These are phyloP conservation scores for Parietaria judaica DNA, from an alignment of 306 rosid species.

Conservation along the genomic window DNA sequence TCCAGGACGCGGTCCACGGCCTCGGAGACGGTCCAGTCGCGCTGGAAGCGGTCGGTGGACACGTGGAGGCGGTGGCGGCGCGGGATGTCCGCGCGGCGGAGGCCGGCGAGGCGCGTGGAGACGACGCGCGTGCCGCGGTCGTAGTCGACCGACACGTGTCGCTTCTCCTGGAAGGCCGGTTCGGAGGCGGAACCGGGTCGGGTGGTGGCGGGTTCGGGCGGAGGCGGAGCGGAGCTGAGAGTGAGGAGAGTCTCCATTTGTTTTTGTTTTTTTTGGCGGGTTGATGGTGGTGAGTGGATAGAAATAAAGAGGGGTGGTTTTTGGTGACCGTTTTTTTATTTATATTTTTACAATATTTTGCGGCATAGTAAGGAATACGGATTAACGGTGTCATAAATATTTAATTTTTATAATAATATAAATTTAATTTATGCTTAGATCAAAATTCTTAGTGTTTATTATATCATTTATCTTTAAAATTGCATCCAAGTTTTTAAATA, in stretches of 20 bases:
- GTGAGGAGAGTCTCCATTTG: conserved; percentile 35
- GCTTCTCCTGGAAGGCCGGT: conserved; percentile 48
- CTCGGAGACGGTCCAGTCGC: conserved; percentile 79
- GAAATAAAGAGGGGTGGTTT: no score
- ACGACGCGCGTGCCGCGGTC: conserved; percentile 56
- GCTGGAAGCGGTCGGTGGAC: conserved; percentile 63
- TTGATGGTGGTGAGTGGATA: neutral
- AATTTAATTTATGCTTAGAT: no score
- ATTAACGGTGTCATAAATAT: no score
- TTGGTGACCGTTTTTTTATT: no score
- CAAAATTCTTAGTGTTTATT: no score
- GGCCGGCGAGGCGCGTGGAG: conserved; percentile 41
- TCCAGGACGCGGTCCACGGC: conserved; percentile 42
- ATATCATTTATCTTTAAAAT: no score
- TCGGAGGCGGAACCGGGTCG: conserved; percentile 19
- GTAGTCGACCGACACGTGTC: conserved; percentile 76
- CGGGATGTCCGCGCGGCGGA: conserved; percentile 57
- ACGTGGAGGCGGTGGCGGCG: conserved; percentile 52
- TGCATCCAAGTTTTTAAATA: no score
- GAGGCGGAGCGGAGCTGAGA: conserved; percentile 15
- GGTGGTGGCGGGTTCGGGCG: conserved; percentile 17
- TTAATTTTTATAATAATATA: no score
- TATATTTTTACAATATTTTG: no score
- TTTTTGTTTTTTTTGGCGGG: no score
- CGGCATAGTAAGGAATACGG: no score